phyloP scores from a whole-genome alignment of 2,329 filamentous ascomycete species.

The Pseudocercospora eumusae region DNA sequence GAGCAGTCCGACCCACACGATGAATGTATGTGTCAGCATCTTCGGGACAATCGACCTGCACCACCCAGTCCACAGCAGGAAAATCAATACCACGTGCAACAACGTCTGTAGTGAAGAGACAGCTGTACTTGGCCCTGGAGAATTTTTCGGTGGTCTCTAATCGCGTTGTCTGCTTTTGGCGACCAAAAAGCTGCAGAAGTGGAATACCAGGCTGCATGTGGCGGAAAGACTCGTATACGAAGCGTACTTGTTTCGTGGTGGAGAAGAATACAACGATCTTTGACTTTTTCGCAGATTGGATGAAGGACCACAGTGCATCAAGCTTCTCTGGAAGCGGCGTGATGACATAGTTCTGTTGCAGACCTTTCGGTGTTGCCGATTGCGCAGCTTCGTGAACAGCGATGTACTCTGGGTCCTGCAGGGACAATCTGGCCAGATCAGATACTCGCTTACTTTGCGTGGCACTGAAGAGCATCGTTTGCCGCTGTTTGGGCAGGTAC shows the following conservation, averaged over 20 bases:
- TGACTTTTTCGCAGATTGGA: conserved; percentile 83
- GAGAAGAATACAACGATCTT: conserved; percentile 97
- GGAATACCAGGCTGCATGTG: conserved; percentile 85
- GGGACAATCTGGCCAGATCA: conserved; percentile 82
- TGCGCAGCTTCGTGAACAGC: conserved; percentile 83
- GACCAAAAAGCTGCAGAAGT: conserved; percentile 86
- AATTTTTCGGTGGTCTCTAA: conserved; percentile 86
- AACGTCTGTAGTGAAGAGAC: conserved; percentile 93
- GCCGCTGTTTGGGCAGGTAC: conserved; percentile 79
- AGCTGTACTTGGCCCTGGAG: conserved; percentile 75
- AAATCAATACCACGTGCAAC: conserved; percentile 94
- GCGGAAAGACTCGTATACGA: conserved; percentile 89
- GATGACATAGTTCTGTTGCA: conserved; percentile 89
- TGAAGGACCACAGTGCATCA: conserved; percentile 88
- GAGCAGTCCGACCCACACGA: conserved; percentile 89
- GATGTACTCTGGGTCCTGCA: conserved; percentile 91
- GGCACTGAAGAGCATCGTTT: conserved; percentile 85
- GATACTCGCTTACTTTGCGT: conserved; percentile 95
- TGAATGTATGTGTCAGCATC: conserved; percentile 98
- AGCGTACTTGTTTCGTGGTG: conserved; percentile 93
- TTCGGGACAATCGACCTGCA: conserved; percentile 97
- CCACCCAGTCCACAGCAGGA: conserved; percentile 95
- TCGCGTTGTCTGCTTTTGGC: conserved; percentile 87
- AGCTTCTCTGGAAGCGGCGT: conserved; percentile 86
- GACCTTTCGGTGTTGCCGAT: conserved; percentile 75